These are phyloP conservation scores for Rhodosporidiobolus odoratus DNA, from an alignment of 768 basidiomycete species.

Conservation along the genomic window DNA sequence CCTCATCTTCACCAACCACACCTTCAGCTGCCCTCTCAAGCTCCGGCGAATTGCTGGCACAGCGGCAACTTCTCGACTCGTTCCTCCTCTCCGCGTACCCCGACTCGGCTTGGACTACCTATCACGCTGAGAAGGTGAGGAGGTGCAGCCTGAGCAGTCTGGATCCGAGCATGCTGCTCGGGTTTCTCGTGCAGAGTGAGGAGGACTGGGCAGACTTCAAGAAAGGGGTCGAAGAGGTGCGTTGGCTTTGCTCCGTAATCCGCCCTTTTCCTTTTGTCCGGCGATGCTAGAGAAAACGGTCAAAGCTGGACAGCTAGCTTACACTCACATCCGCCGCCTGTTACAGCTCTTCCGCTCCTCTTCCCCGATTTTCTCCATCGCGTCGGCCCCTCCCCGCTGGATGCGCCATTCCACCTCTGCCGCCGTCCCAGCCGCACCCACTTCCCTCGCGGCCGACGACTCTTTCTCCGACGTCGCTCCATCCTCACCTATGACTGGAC, in stretches of 20 bases:
- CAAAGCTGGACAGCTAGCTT: too few species aligned
- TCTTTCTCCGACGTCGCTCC: slow-evolving; percentile 18
- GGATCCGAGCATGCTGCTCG: slow-evolving; percentile 95
- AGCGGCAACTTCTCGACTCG: slow-evolving; percentile 16
- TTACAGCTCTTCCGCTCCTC: slow-evolving; percentile 51
- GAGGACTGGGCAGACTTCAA: slow-evolving; percentile 79
- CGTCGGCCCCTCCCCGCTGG: slow-evolving; percentile 83
- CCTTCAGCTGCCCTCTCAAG: slow-evolving; percentile 40
- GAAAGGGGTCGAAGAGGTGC: slow-evolving; percentile 64
- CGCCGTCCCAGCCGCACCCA: neutral
- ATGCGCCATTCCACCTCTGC: slow-evolving; percentile 27
- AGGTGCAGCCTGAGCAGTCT: slow-evolving; percentile 88
- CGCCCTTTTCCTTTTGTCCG: neutral
- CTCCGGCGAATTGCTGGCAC: slow-evolving; percentile 53
- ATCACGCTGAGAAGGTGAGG: slow-evolving; percentile 91
- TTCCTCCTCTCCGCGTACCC: slow-evolving; percentile 68
- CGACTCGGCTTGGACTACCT: slow-evolving; percentile 69
- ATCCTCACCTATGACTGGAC: neutral
- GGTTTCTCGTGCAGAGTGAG: slow-evolving; percentile 78
- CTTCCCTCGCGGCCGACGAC: slow-evolving; percentile 45
- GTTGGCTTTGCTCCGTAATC: neutral
- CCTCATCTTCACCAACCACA: slow-evolving; percentile 45
- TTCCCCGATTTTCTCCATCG: slow-evolving; percentile 74
- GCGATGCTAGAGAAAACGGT: neutral
- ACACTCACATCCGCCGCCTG: slow-evolving; percentile 1